A percentile compares a stretch with the other conserved stretches of the same genome.
These are phyloP conservation scores for Penicillium ochrochloron DNA, from an alignment of 495 filamentous ascomycete species.

Conservation along the genomic window DNA sequence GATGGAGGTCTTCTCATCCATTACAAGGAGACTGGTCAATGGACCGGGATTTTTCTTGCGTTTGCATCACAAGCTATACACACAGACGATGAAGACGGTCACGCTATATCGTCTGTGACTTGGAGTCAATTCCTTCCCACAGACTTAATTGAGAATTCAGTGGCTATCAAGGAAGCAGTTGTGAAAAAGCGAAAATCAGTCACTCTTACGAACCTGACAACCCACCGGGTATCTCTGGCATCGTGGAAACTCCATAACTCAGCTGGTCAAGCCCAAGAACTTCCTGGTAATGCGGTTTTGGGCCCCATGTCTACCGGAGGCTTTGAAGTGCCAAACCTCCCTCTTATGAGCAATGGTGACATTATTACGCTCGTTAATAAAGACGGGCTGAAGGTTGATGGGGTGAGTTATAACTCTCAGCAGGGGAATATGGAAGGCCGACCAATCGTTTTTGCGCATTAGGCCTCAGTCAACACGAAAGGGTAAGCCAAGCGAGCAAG, in stretches of 20 bases:
- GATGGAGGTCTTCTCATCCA: conserved; percentile 42
- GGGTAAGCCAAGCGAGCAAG: background rate
- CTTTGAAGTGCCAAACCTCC: conserved; percentile 16
- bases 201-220: conserved; percentile 24
- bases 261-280: conserved; percentile 14
- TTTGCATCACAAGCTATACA: conserved; percentile 39
- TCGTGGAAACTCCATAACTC: conserved; percentile 26
- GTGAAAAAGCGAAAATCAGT: conserved; percentile 14
- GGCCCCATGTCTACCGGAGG: background rate
- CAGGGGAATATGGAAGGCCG: conserved; percentile 3
- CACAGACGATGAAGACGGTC: conserved; percentile 31
- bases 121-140: conserved; percentile 20
- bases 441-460: conserved; percentile 11
- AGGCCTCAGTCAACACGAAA: background rate
- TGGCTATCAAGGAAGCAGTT: conserved; percentile 6
- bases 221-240: conserved; percentile 15
- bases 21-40: conserved; percentile 31
- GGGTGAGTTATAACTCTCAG: conserved; percentile 24
- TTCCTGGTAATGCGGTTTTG: conserved; percentile 17
- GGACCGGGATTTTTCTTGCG: conserved; percentile 41
- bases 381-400: conserved; percentile 27
- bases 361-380: conserved; percentile 28
- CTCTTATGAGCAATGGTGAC: conserved; percentile 18
- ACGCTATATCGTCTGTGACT: conserved; percentile 23
- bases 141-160: conserved; percentile 3